These are phyloP conservation scores for Lignosus rhinocerotis DNA, from an alignment of 1,284 basidiomycete species.

Conservation along the genomic window DNA sequence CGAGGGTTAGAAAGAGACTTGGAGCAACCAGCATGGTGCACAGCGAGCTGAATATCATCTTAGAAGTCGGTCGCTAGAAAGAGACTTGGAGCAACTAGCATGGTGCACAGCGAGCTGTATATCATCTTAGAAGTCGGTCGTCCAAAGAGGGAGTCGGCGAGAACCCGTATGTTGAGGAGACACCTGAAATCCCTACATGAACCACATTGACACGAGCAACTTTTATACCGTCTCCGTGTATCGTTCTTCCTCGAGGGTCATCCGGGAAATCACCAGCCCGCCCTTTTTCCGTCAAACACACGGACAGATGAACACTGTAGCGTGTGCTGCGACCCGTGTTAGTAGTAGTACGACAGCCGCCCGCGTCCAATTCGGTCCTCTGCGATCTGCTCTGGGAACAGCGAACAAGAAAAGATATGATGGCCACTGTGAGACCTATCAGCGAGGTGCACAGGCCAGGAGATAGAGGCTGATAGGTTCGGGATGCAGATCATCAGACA, in stretches of 20 bases:
- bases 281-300: constrained; percentile 12
- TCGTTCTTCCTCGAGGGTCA: constrained; percentile 2
- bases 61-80: constrained; percentile 15
- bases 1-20: constrained; percentile 22
- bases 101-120: constrained; percentile 11
- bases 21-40: constrained; percentile 18
- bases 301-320: background rate
- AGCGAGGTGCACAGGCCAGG: background rate
- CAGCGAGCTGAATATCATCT: constrained; percentile 16
- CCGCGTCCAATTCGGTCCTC: background rate
- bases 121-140: constrained; percentile 5
- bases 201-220: background rate
- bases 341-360: too few relatives aligned
- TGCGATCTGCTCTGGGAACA: background rate
- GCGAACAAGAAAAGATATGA: background rate
- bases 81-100: constrained; percentile 21
- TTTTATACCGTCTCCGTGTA: background rate
- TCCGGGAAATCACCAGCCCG: constrained; percentile 15
- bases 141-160: background rate
- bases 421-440: too few relatives aligned
- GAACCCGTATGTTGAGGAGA: constrained; percentile 2
- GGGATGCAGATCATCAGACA: background rate
- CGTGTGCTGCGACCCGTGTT: background rate
- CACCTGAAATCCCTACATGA: constrained; percentile 3
- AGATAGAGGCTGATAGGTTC: background rate